Evolutionary conservation across 1,284 basidiomycete species (phyloP).

Genomic region (Apiotrichum laibachii): DNA sequence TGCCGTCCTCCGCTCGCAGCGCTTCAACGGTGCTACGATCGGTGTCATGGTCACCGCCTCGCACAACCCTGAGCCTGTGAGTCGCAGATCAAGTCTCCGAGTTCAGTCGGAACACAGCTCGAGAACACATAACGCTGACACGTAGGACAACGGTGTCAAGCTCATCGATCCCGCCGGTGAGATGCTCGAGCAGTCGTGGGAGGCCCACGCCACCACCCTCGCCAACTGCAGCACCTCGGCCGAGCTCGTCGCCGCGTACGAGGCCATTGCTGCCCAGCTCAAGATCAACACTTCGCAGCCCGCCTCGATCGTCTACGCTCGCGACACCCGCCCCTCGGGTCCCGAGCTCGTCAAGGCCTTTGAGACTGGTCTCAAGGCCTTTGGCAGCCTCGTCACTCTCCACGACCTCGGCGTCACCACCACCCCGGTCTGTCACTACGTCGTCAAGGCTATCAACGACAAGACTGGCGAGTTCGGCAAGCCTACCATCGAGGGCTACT

Average conservation of each 20-base stretch:
- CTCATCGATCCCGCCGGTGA: slow-evolving; percentile 97
- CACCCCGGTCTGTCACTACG: slow-evolving; percentile 93
- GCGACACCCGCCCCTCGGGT: slow-evolving; percentile 91
- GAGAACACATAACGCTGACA: background rate
- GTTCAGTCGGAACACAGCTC: background rate
- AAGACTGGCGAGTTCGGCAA: slow-evolving; percentile 69
- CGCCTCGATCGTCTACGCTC: slow-evolving; percentile 80
- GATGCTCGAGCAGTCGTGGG: slow-evolving; percentile 97
- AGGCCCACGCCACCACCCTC: slow-evolving; percentile 79
- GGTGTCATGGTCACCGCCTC: slow-evolving; percentile 99
- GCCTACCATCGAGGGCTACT: slow-evolving; percentile 82
- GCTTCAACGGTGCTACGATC: slow-evolving; percentile 81
- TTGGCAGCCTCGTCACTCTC: slow-evolving; percentile 50
- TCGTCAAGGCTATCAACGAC: slow-evolving; percentile 81
- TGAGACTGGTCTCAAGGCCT: slow-evolving; percentile 73
- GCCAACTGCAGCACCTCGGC: slow-evolving; percentile 78
- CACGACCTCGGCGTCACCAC: slow-evolving; percentile 71
- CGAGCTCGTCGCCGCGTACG: slow-evolving; percentile 67
- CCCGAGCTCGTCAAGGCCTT: slow-evolving; percentile 76
- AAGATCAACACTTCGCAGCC: slow-evolving; percentile 78
- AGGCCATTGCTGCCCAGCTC: slow-evolving; percentile 62
- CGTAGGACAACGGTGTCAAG: slow-evolving; percentile 96
- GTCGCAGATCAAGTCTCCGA: slow-evolving; percentile 26
- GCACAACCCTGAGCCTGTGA: slow-evolving; percentile 91
- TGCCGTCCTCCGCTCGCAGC: slow-evolving; percentile 85